Conservation (phyloP, 352 stramenopile genomes). For the Phytophthora cajani region DNA sequence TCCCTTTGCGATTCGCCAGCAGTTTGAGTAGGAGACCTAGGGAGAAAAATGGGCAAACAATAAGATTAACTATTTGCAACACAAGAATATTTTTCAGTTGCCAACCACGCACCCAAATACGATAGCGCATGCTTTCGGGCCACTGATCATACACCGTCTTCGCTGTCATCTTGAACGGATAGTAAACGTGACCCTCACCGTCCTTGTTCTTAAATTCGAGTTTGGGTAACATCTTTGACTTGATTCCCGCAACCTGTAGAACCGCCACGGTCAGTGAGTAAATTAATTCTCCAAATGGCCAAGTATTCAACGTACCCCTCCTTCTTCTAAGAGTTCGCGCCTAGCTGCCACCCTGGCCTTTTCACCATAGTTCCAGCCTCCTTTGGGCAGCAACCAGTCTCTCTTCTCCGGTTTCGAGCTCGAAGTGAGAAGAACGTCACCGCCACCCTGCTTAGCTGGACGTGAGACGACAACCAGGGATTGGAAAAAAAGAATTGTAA, state of each 20-base stretch:
- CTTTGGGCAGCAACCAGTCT: not conserved
- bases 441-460: not conserved
- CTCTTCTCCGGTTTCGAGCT: not conserved
- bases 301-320: not conserved
- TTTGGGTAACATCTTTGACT: not conserved
- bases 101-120: not conserved
- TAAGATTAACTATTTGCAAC: not conserved
- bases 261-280: not conserved
- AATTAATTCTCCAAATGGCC: not conserved
- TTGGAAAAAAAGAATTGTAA: too few species aligned
- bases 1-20: not conserved
- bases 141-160: not conserved
- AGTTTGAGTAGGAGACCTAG: not conserved
- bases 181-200: not conserved
- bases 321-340: not conserved
- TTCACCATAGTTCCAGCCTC: not conserved
- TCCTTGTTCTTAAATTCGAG: not conserved
- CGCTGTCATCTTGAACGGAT: not conserved
- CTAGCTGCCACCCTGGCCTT: not conserved
- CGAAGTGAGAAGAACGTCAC: conserved; percentile 1
- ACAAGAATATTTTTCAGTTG: not conserved
- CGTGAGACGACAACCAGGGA: too few species aligned
- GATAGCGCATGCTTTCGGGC: not conserved
- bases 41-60: too few species aligned
- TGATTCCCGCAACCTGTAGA: not conserved